phyloP scores from a whole-genome alignment of 768 basidiomycete species.

The Ramaria rubella region DNA sequence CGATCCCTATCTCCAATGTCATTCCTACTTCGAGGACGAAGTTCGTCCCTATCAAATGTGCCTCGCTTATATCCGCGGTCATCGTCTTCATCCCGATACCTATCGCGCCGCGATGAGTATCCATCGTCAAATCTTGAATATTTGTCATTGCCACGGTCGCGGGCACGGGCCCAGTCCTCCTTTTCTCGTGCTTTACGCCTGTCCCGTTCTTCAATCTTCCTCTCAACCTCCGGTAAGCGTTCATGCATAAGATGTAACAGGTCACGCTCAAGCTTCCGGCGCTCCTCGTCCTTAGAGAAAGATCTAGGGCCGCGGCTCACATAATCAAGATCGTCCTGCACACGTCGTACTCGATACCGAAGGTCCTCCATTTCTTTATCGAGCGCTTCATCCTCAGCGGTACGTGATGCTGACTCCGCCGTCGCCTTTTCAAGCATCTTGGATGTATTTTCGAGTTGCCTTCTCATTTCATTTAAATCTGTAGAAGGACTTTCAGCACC shows the following conservation, averaged over 20 bases:
- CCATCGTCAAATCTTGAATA: constrained; percentile 48
- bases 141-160: constrained; percentile 75
- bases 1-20: constrained; percentile 28
- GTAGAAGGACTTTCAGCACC: constrained; percentile 58
- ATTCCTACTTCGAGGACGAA: constrained; percentile 35
- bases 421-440: constrained; percentile 70
- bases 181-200: constrained; percentile 71
- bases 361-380: constrained; percentile 86
- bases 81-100: constrained; percentile 44
- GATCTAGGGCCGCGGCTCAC: constrained; percentile 69
- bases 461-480: constrained; percentile 84
- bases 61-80: constrained; percentile 25
- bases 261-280: constrained; percentile 81
- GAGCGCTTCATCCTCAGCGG: constrained; percentile 83
- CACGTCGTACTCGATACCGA: constrained; percentile 72
- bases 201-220: constrained; percentile 72
- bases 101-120: constrained; percentile 10
- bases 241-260: constrained; percentile 83
- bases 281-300: constrained; percentile 74
- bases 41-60: constrained; percentile 34
- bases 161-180: constrained; percentile 67
- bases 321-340: constrained; percentile 90
- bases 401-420: constrained; percentile 52
- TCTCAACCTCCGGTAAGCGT: constrained; percentile 84
- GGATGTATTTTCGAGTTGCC: constrained; percentile 71